Evolutionary conservation across 805 yeast species (phyloP), one percentile per base, ranked within the genome.

Genomic region (Saturnispora diversa): DNA sequence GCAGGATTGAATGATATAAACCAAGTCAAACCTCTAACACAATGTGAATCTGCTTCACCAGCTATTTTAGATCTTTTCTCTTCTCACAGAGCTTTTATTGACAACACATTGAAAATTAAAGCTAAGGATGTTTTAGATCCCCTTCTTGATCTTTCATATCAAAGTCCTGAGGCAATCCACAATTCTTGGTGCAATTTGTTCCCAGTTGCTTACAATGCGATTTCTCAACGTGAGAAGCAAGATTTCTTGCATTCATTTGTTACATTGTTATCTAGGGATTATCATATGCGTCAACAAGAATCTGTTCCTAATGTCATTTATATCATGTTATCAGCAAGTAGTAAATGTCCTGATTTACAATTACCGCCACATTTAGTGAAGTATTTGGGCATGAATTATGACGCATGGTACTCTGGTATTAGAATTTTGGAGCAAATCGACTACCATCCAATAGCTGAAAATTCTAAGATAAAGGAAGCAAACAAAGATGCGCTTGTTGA

Each of bases 281-380:
- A 85, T 54, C 97, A 90, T 53, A 75, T 80, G n/a, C 74, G 95
- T 35, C 98, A 94, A 62, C 77, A 82, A 35, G 92, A 85, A 45
- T 71, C 77, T 35, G 73, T 88, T 38, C 94, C 94, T 1, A 92
- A 92, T 55, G 95, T 87, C 2, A 74, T 94, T 8, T 85, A 84
- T 47, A 79, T 92, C 2, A 62, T 92, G 47, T 63, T 94, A 31
- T 94, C 81, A 49, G 96, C 94, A 29, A 72, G 85, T n/a, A 77
- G 88, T 1, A 65, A 69, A 45, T 79, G 94, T 47, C 75, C 78
- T 8, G 76, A 69, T 8, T 58, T 86, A 8, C 94, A 84, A 47
- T 63, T 94, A 15, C 98, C 99, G 3, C 97, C 99, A 2, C 95
- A 90, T 59, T 69, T 94, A 31, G 78, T 88, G 26, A 92, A 88